Evolutionary conservation across 495 filamentous ascomycete species (phyloP), one percentile per base, ranked within the genome.

Genomic region (Trichoderma gamsii): DNA sequence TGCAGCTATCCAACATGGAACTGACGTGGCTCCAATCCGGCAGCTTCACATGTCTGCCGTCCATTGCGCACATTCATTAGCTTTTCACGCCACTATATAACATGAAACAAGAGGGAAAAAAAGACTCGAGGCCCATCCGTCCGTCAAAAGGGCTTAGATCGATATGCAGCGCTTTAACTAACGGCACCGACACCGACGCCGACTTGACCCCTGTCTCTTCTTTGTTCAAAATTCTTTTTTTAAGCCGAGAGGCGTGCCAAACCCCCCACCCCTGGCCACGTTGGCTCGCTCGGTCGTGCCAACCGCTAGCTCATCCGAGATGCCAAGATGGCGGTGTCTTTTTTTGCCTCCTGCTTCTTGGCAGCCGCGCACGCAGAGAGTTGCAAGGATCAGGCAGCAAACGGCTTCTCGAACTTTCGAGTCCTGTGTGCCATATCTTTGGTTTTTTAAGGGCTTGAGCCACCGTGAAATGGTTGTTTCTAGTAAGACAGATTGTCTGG

Each of bases 21-120:
- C 23, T 11, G 29, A 61, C 56, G 56, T 61, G 56, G 56, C 56
- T 61, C 56, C 56, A 61, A 32, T 61, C 56, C 18, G n/a, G 51
- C 21, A 11, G n/a, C 21, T 56, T 23, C 49, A 23, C 49, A 52
- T 23, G 29, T 29, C 29, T 29, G 29, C 29, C 4, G 49, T 52
- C 21, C 21, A 21, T 52, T 52, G 49, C 18, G 49, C 49, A 52
- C 49, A 52, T 35, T 61, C 16, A 61, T 25, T 9, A 5, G 7
- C 35, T 38, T 32, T 32, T 61, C 11, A 61, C 56, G 56, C 56
- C 56, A 61, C 27, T 18, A 7, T 11, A 56, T 61, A 32, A 29
- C 13, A 4, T 61, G 56, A 61, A 61, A 61, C 56, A 32, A 29
- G 29, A 29, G n/a, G 27, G 16, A 32, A 29, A 11, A 18, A 29